Evolutionary conservation across 768 basidiomycete genomes (phyloP).

Genomic region (Pleurotus salmoneostramineus): DNA sequence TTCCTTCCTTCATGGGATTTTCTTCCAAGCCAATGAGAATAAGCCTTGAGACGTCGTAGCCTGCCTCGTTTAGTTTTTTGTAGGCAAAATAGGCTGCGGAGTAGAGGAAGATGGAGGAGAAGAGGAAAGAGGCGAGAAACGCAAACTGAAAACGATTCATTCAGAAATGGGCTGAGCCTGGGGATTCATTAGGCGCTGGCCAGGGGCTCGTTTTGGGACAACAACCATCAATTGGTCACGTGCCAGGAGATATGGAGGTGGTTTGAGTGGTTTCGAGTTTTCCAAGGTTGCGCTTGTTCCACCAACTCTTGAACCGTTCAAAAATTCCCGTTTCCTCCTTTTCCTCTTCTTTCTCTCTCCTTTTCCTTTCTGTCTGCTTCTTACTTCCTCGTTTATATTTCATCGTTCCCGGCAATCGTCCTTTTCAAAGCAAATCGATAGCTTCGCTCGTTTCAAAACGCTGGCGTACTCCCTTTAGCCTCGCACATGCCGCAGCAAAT

Average conservation of each 20-base stretch:
- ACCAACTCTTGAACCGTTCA: neutral
- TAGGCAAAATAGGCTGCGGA: conserved; percentile 36
- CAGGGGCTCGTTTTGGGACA: conserved; percentile 6
- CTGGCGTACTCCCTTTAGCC: neutral
- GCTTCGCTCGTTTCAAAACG: neutral
- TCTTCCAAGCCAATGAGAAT: conserved; percentile 56
- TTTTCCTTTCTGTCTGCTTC: neutral
- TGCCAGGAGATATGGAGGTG: neutral
- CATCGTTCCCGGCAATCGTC: neutral
- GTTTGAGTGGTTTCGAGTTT: neutral
- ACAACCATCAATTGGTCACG: conserved; percentile 10
- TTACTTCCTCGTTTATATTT: conserved; percentile 4
- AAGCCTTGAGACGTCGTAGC: conserved; percentile 54
- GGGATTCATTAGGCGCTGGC: neutral
- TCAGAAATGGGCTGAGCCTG: conserved; percentile 27
- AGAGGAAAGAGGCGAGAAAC: conserved; percentile 51
- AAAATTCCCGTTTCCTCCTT: conserved; percentile 1
- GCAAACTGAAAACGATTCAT: conserved; percentile 52
- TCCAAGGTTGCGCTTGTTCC: conserved; percentile 5
- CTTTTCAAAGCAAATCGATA: neutral
- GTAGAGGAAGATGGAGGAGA: conserved; percentile 45
- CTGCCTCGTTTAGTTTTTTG: conserved; percentile 42
- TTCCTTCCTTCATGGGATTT: conserved; percentile 7
- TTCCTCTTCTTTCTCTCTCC: conserved; percentile 16
- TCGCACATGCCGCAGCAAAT: neutral